phyloP scores from a whole-genome alignment of 164 flowering plant species.

The Magnolia officinalis region DNA sequence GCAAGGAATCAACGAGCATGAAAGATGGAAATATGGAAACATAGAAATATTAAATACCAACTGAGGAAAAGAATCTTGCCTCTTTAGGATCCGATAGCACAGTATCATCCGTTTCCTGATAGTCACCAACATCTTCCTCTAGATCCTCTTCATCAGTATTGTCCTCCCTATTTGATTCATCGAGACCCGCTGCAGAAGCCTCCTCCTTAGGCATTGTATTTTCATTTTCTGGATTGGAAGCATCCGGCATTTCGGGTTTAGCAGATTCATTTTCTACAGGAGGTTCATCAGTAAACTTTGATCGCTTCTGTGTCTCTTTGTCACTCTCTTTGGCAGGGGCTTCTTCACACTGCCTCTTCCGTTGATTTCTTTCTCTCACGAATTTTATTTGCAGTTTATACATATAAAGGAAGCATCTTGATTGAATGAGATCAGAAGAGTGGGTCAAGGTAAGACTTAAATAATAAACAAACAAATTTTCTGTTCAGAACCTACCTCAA shows the following conservation, averaged over 20 bases:
- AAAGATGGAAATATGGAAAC: background rate
- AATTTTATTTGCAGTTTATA: slow-evolving; percentile 65
- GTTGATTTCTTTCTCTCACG: slow-evolving; percentile 57
- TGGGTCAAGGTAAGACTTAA: background rate
- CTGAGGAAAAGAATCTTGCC: background rate
- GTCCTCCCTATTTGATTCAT: too few relatives aligned
- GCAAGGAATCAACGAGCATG: too few relatives aligned
- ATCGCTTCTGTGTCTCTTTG: slow-evolving; percentile 43
- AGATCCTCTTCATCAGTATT: too few relatives aligned
- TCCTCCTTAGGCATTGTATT: slow-evolving; percentile 18
- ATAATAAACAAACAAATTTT: background rate
- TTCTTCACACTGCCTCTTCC: slow-evolving; percentile 69
- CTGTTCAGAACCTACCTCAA: slow-evolving; percentile 57
- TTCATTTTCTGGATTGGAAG: slow-evolving; percentile 22
- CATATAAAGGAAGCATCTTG: background rate
- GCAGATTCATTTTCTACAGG: slow-evolving; percentile 29
- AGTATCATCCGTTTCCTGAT: background rate
- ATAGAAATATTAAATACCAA: background rate
- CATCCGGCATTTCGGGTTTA: background rate
- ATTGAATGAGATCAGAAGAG: slow-evolving; percentile 5
- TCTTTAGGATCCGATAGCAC: background rate
- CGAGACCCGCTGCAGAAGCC: slow-evolving; percentile 24
- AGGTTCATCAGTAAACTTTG: slow-evolving; percentile 33
- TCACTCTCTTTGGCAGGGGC: slow-evolving; percentile 33
- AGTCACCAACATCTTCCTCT: too few relatives aligned